Evolutionary conservation across 2,329 filamentous ascomycete species (phyloP).

Genomic region (Colletotrichum liaoningense): DNA sequence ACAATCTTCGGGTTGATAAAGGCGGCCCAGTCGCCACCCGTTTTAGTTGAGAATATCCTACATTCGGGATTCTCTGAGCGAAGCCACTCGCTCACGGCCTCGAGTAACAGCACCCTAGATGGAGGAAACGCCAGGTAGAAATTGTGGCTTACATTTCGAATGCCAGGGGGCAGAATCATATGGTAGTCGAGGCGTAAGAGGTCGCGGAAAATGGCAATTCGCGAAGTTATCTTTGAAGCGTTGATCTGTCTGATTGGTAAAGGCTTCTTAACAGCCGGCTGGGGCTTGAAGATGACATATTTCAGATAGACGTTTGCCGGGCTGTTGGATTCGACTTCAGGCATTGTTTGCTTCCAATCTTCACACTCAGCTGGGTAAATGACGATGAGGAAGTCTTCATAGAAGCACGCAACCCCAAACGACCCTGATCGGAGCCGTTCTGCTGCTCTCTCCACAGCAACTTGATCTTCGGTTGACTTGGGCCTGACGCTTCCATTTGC

Average conservation of each 20-base stretch:
- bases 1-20: slow-evolving; percentile 48
- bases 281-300: slow-evolving; percentile 52
- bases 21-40: slow-evolving; percentile 58
- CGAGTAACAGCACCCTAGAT: slow-evolving; percentile 45
- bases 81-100: slow-evolving; percentile 59
- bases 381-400: slow-evolving; percentile 49
- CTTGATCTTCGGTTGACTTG: neutral
- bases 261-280: slow-evolving; percentile 11
- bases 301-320: slow-evolving; percentile 41
- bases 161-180: slow-evolving; percentile 39
- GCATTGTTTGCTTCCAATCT: slow-evolving; percentile 43
- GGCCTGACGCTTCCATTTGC: slow-evolving; percentile 34
- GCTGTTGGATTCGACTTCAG: slow-evolving; percentile 35
- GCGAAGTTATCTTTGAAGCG: neutral
- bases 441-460: slow-evolving; percentile 43
- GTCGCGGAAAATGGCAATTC: slow-evolving; percentile 39
- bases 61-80: slow-evolving; percentile 51
- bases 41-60: slow-evolving; percentile 54
- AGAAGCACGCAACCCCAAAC: slow-evolving; percentile 49
- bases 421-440: slow-evolving; percentile 48
- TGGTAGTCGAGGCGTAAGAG: slow-evolving; percentile 48
- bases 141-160: slow-evolving; percentile 40
- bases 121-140: slow-evolving; percentile 64
- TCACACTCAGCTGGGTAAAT: slow-evolving; percentile 51
- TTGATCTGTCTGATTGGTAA: neutral